phyloP scores from a whole-genome alignment of 345 rosid genomes.

The Syzygium jambos region DNA sequence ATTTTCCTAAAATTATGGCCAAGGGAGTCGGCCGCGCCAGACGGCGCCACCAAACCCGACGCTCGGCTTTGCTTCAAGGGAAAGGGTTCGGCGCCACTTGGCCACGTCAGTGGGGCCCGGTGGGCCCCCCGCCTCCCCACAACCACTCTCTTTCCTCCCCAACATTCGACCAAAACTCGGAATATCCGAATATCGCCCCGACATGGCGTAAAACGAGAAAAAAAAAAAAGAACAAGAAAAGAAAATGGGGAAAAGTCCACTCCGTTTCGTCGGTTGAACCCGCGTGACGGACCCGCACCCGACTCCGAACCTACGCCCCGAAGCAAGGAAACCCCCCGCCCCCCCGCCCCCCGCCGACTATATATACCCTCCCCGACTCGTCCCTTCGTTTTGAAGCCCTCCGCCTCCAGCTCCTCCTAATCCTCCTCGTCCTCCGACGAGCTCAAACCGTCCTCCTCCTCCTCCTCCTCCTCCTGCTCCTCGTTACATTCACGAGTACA shows the following conservation, averaged over 20 bases:
- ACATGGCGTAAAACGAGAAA: not conserved
- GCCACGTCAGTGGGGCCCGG: not conserved
- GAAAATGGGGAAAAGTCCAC: not conserved
- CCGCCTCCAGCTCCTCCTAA: not conserved
- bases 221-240: too few species aligned
- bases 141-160: not conserved
- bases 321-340: not conserved
- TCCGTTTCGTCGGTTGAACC: not conserved
- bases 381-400: not conserved
- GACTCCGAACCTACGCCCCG: not conserved
- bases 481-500: not conserved
- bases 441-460: not conserved
- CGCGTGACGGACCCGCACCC: not conserved
- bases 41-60: not conserved
- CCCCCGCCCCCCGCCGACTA: not conserved
- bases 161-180: not conserved
- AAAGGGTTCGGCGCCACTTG: not conserved
- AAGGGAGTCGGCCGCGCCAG: not conserved
- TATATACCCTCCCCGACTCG: not conserved
- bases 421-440: not conserved
- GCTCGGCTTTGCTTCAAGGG: not conserved
- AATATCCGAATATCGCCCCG: slow-evolving; percentile 5
- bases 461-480: not conserved
- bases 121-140: not conserved
- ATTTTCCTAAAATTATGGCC: not conserved